These are phyloP conservation scores for Ogataea pini DNA, from an alignment of 805 yeast species.

Conservation along the genomic window DNA sequence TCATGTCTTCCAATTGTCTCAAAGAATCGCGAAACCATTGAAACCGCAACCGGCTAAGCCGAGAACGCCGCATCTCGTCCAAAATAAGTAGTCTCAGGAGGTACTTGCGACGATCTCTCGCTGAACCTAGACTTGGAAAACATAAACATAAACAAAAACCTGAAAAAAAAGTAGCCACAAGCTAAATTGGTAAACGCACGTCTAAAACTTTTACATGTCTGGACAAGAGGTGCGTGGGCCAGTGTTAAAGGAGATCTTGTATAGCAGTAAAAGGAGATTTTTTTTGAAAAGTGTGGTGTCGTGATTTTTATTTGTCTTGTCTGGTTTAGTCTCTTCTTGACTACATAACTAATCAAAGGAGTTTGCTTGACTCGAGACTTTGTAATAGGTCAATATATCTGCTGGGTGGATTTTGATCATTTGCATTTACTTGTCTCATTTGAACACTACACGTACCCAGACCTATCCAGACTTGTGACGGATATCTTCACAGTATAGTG, in stretches of 20 bases:
- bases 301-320: not conserved
- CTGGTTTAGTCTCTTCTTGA: not conserved
- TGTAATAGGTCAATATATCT: not conserved
- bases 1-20: not conserved
- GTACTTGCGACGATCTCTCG: constrained; percentile 1
- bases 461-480: not conserved
- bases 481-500: not conserved
- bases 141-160: constrained; percentile 7
- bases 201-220: not conserved
- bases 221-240: constrained; percentile 1
- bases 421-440: not conserved
- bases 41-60: not conserved
- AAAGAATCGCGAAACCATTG: not conserved
- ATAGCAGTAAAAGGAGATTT: constrained; percentile 1
- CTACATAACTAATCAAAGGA: not conserved
- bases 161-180: not conserved
- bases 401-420: constrained; percentile 6
- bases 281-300: not conserved
- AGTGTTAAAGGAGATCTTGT: not conserved
- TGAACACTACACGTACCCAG: constrained; percentile 1
- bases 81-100: not conserved
- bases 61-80: not conserved
- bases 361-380: constrained; percentile 1
- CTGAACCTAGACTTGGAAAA: not conserved
- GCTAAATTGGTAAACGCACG: constrained; percentile 1